Evolutionary conservation across 768 basidiomycete genomes (phyloP), one percentile per base, ranked within the genome.

Genomic region (Jaapia argillacea): DNA sequence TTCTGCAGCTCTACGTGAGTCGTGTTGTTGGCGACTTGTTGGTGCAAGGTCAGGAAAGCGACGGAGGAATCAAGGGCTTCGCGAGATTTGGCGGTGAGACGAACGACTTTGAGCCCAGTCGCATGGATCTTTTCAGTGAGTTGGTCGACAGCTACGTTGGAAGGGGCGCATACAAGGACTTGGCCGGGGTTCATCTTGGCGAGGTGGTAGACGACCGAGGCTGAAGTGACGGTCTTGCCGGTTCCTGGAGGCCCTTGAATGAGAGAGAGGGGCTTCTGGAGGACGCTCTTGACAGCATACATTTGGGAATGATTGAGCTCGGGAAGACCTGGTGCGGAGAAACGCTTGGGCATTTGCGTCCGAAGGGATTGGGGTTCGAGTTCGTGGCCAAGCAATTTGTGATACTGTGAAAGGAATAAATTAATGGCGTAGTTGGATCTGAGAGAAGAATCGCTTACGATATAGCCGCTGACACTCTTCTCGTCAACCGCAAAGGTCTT

Each of bases 131-230:
- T 98, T 66, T 98, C 96, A 18, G 94, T 96, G 44, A 99, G 78
- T 58, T 99, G 96, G 58, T 99, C 96, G 46, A 99, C 96, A 37
- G 96, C 96, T 53, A 99, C 96, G 65, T 99, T 99, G 42, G 94
- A 98, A 0, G 96, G 96, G 5, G 96, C 96, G 59, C 92, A 93
- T 49, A 99, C 96, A 41, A 99, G 86, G 33, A 99, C 96, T 64
- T 98, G 96, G 40, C 94, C 94, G 0, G 93, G 92, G 57, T 98
- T 98, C 94, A 99, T 98, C 70, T 97, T 97, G 31, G 92, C 92
- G 16, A 99, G 81, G 59, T 99, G 94, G 62, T 98, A 89, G 36
- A 99, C 96, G 52, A 96, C 93, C 3, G 96, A 98, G 6, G 96
- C 96, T 6, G 96, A 99, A 0, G 96, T 99, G 43, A 99, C 96